Conservation (phyloP, 495 filamentous ascomycete species). For the Trichoderma orchidacearum region DNA sequence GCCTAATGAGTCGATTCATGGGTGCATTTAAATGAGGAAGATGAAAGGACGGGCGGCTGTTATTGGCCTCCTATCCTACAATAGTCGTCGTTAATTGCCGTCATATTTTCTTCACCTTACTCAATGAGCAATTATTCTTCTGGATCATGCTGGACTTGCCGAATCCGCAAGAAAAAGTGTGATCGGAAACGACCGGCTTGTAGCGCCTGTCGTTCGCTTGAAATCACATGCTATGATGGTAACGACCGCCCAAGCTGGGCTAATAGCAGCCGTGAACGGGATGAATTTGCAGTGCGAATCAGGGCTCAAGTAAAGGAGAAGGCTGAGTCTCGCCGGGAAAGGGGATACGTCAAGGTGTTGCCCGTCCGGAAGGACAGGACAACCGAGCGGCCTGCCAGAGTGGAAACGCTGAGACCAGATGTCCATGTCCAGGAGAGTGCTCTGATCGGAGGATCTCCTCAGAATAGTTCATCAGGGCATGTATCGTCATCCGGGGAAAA, state of each 20-base stretch:
- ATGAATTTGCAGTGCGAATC: conserved; percentile 31
- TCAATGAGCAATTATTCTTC: not conserved
- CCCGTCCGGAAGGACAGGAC: not conserved
- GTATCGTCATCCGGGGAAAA: not conserved
- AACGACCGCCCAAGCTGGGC: conserved; percentile 41
- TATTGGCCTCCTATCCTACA: no score
- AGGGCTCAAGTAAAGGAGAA: conserved; percentile 36
- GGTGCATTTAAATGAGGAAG: no score
- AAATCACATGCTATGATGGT: conserved; percentile 33
- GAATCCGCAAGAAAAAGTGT: conserved; percentile 41
- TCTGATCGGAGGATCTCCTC: not conserved
- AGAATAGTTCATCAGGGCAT: no score
- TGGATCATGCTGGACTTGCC: conserved; percentile 36
- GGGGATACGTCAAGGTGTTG: conserved; percentile 4
- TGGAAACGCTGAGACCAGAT: not conserved
- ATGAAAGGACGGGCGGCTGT: no score
- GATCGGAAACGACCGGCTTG: conserved; percentile 36
- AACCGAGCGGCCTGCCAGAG: not conserved
- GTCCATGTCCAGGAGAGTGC: not conserved
- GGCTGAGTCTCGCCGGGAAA: conserved; percentile 23
- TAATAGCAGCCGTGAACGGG: conserved; percentile 32
- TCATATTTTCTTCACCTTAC: not conserved
- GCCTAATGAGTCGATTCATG: no score
- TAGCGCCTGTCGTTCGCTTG: conserved; percentile 24
- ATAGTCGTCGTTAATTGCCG: no score